Evolutionary conservation across 306 rosid species (phyloP), one percentile per base, ranked within the genome.

Genomic region (Trichosanthes truncata): DNA sequence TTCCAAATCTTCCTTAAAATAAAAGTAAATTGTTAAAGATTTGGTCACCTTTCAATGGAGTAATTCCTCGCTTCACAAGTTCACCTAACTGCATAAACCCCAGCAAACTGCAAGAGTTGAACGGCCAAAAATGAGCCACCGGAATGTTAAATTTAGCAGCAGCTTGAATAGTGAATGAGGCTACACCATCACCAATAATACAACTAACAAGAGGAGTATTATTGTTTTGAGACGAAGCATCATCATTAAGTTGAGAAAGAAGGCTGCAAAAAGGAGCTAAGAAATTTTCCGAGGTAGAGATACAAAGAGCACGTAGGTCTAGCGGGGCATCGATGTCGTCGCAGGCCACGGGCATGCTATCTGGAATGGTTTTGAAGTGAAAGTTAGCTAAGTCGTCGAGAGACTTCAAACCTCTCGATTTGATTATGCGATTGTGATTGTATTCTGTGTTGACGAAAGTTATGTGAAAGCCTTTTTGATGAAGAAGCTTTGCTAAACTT

Each of bases 41-140:
- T 46, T 46, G 17, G 17, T 46, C 0, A 91, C 92, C 94, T 89
- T 90, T 89, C 7, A 90, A 86, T 17, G 94, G 97, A 14, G 53
- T 46, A 21, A 84, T 3, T 46, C 86, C 89, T 26, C 78, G 83
- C 2, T 84, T 63, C 8, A 82, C 15, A 43, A 89, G 82, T 9
- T 79, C 66, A 13, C 18, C 3, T 0, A 56, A 56, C 7, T 56
- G 29, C 62, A 56, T 56, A 56, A 56, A 56, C 0, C 62, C 62
- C 29, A 56, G 11, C 62, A 56, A n/a, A 56, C 62, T 56, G 62
- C 13, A 21, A n/a, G 12, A 10, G 29, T 9, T 56, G 1, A 56
- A 20, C 1, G 62, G 62, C 25, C 25, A 56, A 20, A 56, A 56
- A 0, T 56, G 62, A 20, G 10, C 29, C 4, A 56, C 29, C 1